Percentiles rank a stretch among this genome's conserved stretches.
These are phyloP conservation scores for Olyra latifolia DNA, from an alignment of 176 grass and related monocot species.

Conservation along the genomic window DNA sequence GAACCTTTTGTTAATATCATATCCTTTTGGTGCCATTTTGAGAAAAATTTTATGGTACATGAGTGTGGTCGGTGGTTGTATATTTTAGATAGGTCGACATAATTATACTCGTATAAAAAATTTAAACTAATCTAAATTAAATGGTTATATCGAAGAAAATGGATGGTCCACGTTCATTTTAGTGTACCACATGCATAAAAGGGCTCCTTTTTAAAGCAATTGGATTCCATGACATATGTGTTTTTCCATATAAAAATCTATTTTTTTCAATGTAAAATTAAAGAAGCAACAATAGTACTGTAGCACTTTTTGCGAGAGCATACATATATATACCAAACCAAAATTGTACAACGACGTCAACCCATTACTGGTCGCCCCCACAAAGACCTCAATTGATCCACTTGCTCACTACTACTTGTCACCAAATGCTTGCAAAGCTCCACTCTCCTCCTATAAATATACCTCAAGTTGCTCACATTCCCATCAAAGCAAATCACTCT, in stretches of 20 bases:
- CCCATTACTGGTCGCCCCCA: background rate
- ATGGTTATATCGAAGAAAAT: too few species aligned
- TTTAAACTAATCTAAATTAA: too few species aligned
- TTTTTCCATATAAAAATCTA: background rate
- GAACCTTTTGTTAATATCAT: background rate
- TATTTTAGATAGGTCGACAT: too few species aligned
- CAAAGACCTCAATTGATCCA: constrained; percentile 1
- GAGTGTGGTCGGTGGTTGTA: too few species aligned
- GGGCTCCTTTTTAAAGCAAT: too few species aligned
- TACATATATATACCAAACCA: background rate
- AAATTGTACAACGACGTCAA: background rate
- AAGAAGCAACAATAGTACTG: background rate
- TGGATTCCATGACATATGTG: background rate
- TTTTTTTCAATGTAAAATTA: background rate
- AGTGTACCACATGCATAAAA: too few species aligned
- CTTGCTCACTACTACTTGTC: constrained; percentile 6
- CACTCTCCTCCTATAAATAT: constrained; percentile 14
- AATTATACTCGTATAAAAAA: too few species aligned
- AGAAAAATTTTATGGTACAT: too few species aligned
- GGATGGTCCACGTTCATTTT: too few species aligned
- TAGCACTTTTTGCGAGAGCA: background rate
- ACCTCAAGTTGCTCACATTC: constrained; percentile 4
- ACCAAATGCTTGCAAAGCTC: background rate
- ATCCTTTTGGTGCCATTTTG: background rate
- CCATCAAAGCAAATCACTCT: background rate